Evolutionary conservation across 305 asterid genomes (phyloP).

Genomic region (Andrographis paniculata): DNA sequence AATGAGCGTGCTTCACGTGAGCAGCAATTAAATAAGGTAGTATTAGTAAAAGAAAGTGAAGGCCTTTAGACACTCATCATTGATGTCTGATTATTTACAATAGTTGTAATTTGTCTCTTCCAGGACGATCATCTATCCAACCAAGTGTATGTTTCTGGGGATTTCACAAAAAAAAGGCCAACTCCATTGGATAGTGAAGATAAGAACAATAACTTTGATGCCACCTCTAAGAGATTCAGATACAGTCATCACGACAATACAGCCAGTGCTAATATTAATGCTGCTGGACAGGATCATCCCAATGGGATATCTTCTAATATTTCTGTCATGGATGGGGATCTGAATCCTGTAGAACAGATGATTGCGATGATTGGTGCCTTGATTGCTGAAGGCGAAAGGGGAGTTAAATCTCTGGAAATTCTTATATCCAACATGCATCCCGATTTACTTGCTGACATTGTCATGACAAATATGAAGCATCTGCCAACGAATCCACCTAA

Average conservation of each 20-base stretch:
- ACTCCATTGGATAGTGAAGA: slow-evolving; percentile 51
- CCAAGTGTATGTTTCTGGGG: slow-evolving; percentile 45
- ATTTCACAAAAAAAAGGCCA: slow-evolving; percentile 60
- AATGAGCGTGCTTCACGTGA: slow-evolving; percentile 84
- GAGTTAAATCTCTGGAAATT: slow-evolving; percentile 80
- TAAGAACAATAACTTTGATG: slow-evolving; percentile 36
- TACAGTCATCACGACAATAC: slow-evolving; percentile 36
- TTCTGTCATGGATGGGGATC: slow-evolving; percentile 43
- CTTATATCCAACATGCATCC: slow-evolving; percentile 82
- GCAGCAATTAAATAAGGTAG: slow-evolving; percentile 67
- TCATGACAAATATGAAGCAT: slow-evolving; percentile 90
- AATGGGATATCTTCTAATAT: slow-evolving; percentile 53
- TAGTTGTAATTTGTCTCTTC: slow-evolving; percentile 11
- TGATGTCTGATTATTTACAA: slow-evolving; percentile 14
- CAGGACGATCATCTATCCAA: slow-evolving; percentile 71
- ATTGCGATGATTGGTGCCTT: slow-evolving; percentile 89
- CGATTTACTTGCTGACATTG: slow-evolving; percentile 96
- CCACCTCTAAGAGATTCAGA: slow-evolving; percentile 51
- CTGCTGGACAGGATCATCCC: slow-evolving; percentile 40
- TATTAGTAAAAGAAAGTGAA: slow-evolving; percentile 14
- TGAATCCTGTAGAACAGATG: slow-evolving; percentile 84
- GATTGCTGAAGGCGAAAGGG: slow-evolving; percentile 97
- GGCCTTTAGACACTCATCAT: slow-evolving; percentile 10
- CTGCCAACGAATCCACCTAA: slow-evolving; percentile 70
- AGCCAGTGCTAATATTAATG: slow-evolving; percentile 36